phyloP scores from a whole-genome alignment of 1,139 yeast genomes.

The Saccharomyces hybrid region DNA sequence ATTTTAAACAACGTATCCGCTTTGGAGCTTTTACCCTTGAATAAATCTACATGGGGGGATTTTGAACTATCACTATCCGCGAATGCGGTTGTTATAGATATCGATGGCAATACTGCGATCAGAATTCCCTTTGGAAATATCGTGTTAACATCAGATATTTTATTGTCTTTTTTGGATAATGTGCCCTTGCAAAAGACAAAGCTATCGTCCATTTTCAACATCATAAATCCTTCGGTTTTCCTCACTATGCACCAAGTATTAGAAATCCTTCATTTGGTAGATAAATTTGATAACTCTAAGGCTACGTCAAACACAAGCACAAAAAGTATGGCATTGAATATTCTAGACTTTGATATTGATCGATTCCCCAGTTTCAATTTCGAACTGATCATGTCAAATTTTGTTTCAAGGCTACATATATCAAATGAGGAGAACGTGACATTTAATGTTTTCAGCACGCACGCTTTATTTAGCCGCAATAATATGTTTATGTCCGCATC shows the following conservation, averaged over 20 bases:
- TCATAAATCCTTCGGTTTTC: slow-evolving; percentile 27
- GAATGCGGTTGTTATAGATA: slow-evolving; percentile 17
- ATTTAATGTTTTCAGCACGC: slow-evolving; percentile 19
- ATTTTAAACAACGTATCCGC: slow-evolving; percentile 17
- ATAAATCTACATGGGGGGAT: slow-evolving; percentile 13
- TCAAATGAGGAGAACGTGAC: slow-evolving; percentile 17
- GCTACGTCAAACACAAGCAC: background rate
- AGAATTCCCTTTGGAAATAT: slow-evolving; percentile 26
- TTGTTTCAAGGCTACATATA: slow-evolving; percentile 18
- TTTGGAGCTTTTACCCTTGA: slow-evolving; percentile 18
- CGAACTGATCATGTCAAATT: slow-evolving; percentile 21
- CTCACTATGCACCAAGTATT: slow-evolving; percentile 20
- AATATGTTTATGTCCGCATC: slow-evolving; percentile 3
- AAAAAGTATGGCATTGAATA: background rate
- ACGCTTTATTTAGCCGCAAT: slow-evolving; percentile 15
- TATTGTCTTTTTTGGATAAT: slow-evolving; percentile 16
- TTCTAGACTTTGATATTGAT: slow-evolving; percentile 5
- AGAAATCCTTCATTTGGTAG: slow-evolving; percentile 7
- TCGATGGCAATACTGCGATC: slow-evolving; percentile 16
- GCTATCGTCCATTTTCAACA: slow-evolving; percentile 19
- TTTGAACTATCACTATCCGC: slow-evolving; percentile 27
- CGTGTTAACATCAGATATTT: slow-evolving; percentile 23
- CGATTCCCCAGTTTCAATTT: slow-evolving; percentile 17
- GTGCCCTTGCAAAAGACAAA: slow-evolving; percentile 15
- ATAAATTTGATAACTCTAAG: background rate